Evolutionary conservation across 148 eudicot species (phyloP).

Genomic region (Beta vulgaris): DNA sequence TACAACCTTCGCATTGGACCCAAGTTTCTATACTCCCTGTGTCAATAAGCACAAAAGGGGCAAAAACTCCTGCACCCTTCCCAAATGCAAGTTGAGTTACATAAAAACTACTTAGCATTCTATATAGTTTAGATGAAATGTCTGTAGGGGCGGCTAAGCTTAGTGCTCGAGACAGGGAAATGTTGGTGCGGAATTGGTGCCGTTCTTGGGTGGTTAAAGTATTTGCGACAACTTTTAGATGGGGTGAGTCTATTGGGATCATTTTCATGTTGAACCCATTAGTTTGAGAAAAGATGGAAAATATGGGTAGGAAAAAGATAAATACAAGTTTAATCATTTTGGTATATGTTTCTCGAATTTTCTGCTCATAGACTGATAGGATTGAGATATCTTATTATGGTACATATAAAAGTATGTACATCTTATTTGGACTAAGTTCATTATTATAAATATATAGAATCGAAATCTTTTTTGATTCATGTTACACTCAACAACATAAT

Average conservation of each 20-base stretch:
- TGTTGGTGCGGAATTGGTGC: constrained; percentile 13
- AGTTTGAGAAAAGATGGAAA: constrained; percentile 5
- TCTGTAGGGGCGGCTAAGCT: too few relatives aligned
- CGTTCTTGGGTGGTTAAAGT: background rate
- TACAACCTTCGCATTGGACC: constrained; percentile 21
- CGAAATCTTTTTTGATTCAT: too few relatives aligned
- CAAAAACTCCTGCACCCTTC: background rate
- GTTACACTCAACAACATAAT: too few relatives aligned
- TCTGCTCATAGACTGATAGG: too few relatives aligned
- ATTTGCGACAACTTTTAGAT: constrained; percentile 3
- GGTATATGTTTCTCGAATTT: too few relatives aligned
- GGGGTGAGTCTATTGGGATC: constrained; percentile 25
- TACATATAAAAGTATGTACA: too few relatives aligned
- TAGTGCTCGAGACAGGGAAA: constrained; percentile 16
- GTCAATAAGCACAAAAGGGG: constrained; percentile 10
- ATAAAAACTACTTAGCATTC: constrained; percentile 5
- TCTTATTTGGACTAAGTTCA: too few relatives aligned
- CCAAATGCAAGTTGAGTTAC: constrained; percentile 5
- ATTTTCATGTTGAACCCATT: constrained; percentile 19
- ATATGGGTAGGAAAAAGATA: background rate
- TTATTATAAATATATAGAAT: too few relatives aligned
- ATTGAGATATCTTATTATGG: too few relatives aligned
- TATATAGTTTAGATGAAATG: too few relatives aligned
- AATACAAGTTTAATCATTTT: too few relatives aligned
- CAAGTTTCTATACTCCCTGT: constrained; percentile 11